Conservation (phyloP, 257 asterid species). For the Plantago elongata region DNA sequence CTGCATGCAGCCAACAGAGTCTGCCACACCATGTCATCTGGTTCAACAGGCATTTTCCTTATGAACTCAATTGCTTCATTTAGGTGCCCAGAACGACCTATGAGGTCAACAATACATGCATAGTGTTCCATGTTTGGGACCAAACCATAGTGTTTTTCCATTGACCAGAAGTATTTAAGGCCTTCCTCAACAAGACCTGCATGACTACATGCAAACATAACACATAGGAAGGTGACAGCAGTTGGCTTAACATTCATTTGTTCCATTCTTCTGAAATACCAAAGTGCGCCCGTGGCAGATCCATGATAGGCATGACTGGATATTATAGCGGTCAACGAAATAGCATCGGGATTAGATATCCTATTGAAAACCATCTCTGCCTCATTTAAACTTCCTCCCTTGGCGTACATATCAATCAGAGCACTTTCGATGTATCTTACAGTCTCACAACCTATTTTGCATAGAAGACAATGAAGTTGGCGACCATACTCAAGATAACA, state of each 20-base stretch:
- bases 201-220: slow-evolving; percentile 56
- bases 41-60: slow-evolving; percentile 34
- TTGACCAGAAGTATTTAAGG: slow-evolving; percentile 34
- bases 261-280: slow-evolving; percentile 40
- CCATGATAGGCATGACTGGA: slow-evolving; percentile 58
- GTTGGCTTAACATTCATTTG: slow-evolving; percentile 31
- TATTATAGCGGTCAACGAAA: slow-evolving; percentile 47
- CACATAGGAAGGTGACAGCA: slow-evolving; percentile 43
- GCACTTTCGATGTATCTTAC: slow-evolving; percentile 40
- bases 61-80: slow-evolving; percentile 40
- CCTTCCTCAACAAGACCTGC: slow-evolving; percentile 55
- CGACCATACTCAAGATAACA: slow-evolving; percentile 43
- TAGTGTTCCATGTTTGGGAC: slow-evolving; percentile 46
- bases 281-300: slow-evolving; percentile 30
- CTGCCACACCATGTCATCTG: slow-evolving; percentile 51
- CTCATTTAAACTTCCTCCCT: slow-evolving; percentile 42
- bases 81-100: slow-evolving; percentile 45
- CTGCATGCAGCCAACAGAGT: slow-evolving; percentile 41
- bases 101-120: slow-evolving; percentile 50
- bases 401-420: slow-evolving; percentile 52
- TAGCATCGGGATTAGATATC: slow-evolving; percentile 39
- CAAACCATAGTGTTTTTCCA: slow-evolving; percentile 33
- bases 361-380: slow-evolving; percentile 37
- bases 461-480: slow-evolving; percentile 37
- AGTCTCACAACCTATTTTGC: slow-evolving; percentile 31